These are phyloP conservation scores for Solanum gracilifrons DNA, from an alignment of 257 asterid species.

Conservation along the genomic window DNA sequence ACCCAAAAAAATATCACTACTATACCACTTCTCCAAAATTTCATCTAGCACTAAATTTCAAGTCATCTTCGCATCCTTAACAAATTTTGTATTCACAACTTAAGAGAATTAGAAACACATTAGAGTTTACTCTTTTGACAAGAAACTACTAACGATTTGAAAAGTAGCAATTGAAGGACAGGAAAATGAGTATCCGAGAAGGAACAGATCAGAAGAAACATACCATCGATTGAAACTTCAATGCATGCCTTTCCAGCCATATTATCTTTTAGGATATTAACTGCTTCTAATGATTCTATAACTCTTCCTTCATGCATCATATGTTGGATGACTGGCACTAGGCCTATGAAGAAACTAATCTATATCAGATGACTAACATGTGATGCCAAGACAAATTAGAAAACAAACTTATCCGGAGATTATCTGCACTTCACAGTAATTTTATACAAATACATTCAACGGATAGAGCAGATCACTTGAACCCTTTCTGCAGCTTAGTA, in stretches of 20 bases:
- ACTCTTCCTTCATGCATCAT: conserved; percentile 39
- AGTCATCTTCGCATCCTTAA: neutral
- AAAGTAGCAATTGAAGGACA: neutral
- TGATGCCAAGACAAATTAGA: neutral
- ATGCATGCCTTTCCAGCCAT: conserved; percentile 27
- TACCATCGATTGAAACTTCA: conserved; percentile 67
- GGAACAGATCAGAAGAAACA: conserved; percentile 7
- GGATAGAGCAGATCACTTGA: neutral
- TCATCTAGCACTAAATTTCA: neutral
- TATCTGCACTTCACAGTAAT: neutral
- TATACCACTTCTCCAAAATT: neutral
- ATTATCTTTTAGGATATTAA: conserved; percentile 25
- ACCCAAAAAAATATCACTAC: neutral
- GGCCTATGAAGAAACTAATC: conserved; percentile 36
- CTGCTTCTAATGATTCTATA: conserved; percentile 50
- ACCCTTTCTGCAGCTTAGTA: neutral
- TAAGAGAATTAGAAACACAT: neutral
- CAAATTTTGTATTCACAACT: neutral
- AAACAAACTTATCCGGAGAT: neutral
- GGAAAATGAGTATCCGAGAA: neutral
- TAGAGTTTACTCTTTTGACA: neutral
- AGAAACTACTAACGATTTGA: neutral
- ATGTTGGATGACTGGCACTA: conserved; percentile 76
- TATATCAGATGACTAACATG: neutral
- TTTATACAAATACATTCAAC: neutral